phyloP scores from a whole-genome alignment of 1,284 basidiomycete species.

The Puccinia novopanici region DNA sequence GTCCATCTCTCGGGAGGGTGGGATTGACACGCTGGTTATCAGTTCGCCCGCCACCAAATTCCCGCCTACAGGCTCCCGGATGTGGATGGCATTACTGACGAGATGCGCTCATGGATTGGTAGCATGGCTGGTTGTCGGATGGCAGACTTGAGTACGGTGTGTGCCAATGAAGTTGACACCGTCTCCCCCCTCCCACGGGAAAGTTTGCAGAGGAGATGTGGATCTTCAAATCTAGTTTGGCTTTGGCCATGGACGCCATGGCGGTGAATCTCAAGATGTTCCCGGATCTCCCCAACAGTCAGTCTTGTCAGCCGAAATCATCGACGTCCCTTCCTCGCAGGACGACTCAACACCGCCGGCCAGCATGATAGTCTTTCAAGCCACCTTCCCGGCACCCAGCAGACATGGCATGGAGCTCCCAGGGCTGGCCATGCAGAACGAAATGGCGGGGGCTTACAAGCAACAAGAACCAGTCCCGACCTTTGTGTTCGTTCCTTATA shows the following conservation, averaged over 20 bases:
- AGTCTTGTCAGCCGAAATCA: conserved; percentile 62
- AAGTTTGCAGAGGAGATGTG: conserved; percentile 59
- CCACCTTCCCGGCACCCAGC: conserved; percentile 60
- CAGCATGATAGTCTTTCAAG: conserved; percentile 62
- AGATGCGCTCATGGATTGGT: conserved; percentile 61
- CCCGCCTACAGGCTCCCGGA: conserved; percentile 64
- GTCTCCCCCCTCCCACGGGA: conserved; percentile 49
- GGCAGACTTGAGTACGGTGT: conserved; percentile 60
- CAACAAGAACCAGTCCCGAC: conserved; percentile 61
- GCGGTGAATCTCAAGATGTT: conserved; percentile 61
- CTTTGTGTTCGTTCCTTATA: conserved; percentile 64
- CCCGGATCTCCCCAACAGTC: conserved; percentile 61
- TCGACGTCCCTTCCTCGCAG: conserved; percentile 61
- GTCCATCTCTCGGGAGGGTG: conserved; percentile 57
- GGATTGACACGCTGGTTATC: conserved; percentile 63
- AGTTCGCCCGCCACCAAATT: conserved; percentile 64
- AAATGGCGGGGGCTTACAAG: conserved; percentile 56
- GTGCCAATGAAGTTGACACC: conserved; percentile 59
- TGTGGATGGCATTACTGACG: conserved; percentile 60
- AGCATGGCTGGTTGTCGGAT: conserved; percentile 61
- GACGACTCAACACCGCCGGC: conserved; percentile 58
- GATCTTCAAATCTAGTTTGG: conserved; percentile 63
- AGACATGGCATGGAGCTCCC: conserved; percentile 59
- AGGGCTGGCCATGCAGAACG: conserved; percentile 55
- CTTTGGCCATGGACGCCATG: conserved; percentile 62